Evolutionary conservation across 768 basidiomycete genomes (phyloP), one percentile per base, ranked within the genome.

Genomic region (Exidia glandulosa): DNA sequence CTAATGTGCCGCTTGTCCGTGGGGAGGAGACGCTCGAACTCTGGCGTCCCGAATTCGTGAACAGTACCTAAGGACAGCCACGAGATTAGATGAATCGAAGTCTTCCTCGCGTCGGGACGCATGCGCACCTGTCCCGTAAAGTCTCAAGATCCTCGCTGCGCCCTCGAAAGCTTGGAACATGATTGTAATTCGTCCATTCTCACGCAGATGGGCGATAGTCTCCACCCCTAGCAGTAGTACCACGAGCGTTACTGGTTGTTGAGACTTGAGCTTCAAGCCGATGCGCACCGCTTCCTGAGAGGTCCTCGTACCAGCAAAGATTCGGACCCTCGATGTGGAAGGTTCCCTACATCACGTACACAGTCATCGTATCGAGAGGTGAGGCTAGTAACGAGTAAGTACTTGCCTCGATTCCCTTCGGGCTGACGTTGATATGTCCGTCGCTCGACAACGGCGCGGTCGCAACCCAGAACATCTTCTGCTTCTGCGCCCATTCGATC

Each of bases 381-480:
- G 13, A 23, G 14, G 14, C 14, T 54, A 54, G 52, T 27, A 31
- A 27, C 30, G 25, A 31, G 14, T 14, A 13, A 54, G 36, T 9
- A 37, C 19, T n/a, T n/a, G n/a, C n/a, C 1, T 14, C 16, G 30
- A 54, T 47, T 6, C 58, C 63, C 41, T 88, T 88, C 0, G 86
- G 85, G 0, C 84, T 86, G 29, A 88, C 68, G 63, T 88, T 88
- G 52, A 89, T 76, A 57, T 84, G 82, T 0, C 84, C 86, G 12
- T 80, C 76, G 0, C 66, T 67, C 9, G 71, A 73, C 23, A 87
- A 77, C 13, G 86, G 85, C 0, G 84, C 82, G 2, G 83, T 80
- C 0, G 83, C 85, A 12, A 89, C 85, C 81, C 84, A 88, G 68
- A 87, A 88, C 61, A 87, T 73, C 58, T 86, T 76, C 68, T 88